Base-by-base conservation (phyloP, 306 rosid species). In the Purshia tridentata region DNA sequence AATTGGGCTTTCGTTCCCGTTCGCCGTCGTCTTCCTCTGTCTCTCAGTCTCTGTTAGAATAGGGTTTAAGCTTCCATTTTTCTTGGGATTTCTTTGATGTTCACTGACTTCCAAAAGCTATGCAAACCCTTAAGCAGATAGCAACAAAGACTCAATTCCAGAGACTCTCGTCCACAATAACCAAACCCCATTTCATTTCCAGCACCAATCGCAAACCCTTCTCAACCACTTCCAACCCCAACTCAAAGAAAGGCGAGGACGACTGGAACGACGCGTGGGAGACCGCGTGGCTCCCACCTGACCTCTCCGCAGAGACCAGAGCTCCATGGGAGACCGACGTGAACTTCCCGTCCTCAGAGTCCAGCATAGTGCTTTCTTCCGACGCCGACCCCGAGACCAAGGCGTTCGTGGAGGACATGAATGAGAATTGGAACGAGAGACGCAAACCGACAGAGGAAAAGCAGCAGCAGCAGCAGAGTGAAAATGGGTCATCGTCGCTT, bases 211-310 rank as follows among this genome's bases (percentile, higher is more conserved):
- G 44, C 66, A 68, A 67, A 74, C 9, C 65, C 14, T 63, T 72
- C 16, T 83, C 81, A 8, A 67, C 69, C 19, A 65, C 77, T 19
- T 72, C 86, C 23, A 54, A 72, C 14, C 22, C 35, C 64, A 81
- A 75, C 37, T 35, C 75, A 9, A 72, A 64, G 72, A 77, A 79
- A 49, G 90, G 85, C 77, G 91, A 87, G 54, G 92, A 89, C 41
- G 96, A 91, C 54, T 94, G 97, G 98, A 94, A 94, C 40, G 91
- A 88, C 35, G 88, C 98, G 0, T 94, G 98, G 98, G 98, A 91
- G 58, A 78, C 95, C 2, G 94, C 98, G 44, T 94, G 98, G 98
- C 81, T 94, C 0, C 98, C 98, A 16, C 95, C 89, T 63, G 97
- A 91, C 60, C 78, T 89, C 29, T 80, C 85, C 11, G 83, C 84